Evolutionary conservation across 2,329 filamentous ascomycete species (phyloP).

Genomic region (Penicillium sp.): DNA sequence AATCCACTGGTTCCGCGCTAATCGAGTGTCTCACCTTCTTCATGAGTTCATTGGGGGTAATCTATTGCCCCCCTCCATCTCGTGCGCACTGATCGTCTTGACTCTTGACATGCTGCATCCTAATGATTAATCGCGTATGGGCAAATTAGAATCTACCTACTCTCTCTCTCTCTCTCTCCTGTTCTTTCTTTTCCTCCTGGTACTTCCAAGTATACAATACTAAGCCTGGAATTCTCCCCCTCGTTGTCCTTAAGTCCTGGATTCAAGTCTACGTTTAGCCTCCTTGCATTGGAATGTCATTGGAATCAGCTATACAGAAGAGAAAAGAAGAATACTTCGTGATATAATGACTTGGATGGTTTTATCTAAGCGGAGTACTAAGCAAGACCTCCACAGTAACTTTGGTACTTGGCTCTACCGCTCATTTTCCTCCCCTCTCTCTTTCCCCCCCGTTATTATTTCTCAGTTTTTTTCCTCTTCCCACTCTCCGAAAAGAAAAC

Average conservation of each 20-base stretch:
- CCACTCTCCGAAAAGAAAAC: conserved; percentile 2
- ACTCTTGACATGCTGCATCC: conserved; percentile 9
- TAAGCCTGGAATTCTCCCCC: conserved; percentile 7
- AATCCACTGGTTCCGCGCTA: neutral
- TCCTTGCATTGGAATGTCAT: conserved; percentile 9
- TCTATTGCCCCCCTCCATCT: conserved; percentile 15
- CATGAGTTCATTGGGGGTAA: conserved; percentile 2
- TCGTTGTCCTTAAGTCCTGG: neutral
- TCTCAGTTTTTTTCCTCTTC: conserved; percentile 10
- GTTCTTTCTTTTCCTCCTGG: neutral
- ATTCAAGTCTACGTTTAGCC: neutral
- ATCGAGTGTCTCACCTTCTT: conserved; percentile 2
- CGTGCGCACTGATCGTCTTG: conserved; percentile 18
- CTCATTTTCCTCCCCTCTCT: conserved; percentile 16
- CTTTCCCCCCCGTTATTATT: conserved; percentile 14
- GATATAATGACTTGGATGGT: no score
- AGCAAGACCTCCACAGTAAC: conserved; percentile 20
- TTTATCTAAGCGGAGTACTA: conserved; percentile 11
- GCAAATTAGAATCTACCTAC: neutral
- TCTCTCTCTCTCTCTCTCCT: neutral
- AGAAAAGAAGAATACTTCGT: no score
- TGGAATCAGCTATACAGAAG: neutral
- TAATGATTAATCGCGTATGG: no score
- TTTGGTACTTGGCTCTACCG: conserved; percentile 25
- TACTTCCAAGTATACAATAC: neutral